phyloP scores from a whole-genome alignment of 768 basidiomycete genomes.

The Rickenella mellea region DNA sequence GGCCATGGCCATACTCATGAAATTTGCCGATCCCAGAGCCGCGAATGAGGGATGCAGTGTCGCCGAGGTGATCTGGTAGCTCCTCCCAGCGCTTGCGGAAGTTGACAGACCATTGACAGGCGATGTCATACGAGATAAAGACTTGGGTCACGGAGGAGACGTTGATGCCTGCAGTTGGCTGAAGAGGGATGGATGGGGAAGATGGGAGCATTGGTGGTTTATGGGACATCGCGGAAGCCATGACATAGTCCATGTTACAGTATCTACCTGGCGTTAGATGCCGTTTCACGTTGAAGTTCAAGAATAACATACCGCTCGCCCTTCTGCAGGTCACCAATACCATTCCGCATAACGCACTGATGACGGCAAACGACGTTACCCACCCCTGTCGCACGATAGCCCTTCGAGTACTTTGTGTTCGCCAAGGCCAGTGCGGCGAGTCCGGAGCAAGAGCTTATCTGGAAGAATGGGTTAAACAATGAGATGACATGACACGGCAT shows the following conservation, averaged over 20 bases:
- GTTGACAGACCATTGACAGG: slow-evolving; percentile 15
- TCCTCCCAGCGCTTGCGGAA: slow-evolving; percentile 9
- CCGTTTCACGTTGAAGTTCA: not conserved
- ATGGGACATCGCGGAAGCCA: slow-evolving; percentile 11
- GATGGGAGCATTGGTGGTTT: too few relatives aligned
- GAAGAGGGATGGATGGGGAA: too few relatives aligned
- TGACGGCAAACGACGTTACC: slow-evolving; percentile 11
- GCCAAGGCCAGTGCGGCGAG: slow-evolving; percentile 10
- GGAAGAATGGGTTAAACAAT: not conserved
- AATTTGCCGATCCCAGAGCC: slow-evolving; percentile 2
- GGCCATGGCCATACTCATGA: slow-evolving; percentile 4
- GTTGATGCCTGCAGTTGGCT: too few relatives aligned
- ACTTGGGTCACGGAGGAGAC: slow-evolving; percentile 3
- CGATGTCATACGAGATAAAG: slow-evolving; percentile 19
- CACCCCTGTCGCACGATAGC: not conserved
- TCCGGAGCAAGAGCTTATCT: slow-evolving; percentile 10
- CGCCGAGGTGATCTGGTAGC: not conserved
- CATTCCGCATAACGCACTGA: slow-evolving; percentile 17
- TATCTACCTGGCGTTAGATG: slow-evolving; percentile 6
- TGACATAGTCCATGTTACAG: slow-evolving; percentile 21
- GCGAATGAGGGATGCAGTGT: not conserved
- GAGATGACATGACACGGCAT: not conserved
- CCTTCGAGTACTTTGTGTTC: not conserved
- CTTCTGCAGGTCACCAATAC: slow-evolving; percentile 22
- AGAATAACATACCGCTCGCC: slow-evolving; percentile 18